Conservation (phyloP, 768 basidiomycete species). For the Calocera viscosa region DNA sequence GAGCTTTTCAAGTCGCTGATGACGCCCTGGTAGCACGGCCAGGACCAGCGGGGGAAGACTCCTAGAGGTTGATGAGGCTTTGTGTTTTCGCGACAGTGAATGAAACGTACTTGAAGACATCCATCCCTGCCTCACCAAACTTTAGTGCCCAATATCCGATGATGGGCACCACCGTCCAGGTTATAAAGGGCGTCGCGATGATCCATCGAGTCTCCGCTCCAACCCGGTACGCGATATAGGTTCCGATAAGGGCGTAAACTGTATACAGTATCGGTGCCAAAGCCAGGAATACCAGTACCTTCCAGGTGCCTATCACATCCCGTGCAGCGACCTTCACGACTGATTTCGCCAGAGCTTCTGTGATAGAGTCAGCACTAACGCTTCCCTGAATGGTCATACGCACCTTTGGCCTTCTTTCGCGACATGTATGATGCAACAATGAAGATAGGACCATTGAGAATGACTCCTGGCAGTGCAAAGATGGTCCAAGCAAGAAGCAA, state of each 20-base stretch:
- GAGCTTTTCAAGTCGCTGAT: conserved; percentile 61
- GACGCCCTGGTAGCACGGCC: conserved; percentile 79
- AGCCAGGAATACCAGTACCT: conserved; percentile 87
- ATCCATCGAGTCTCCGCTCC: conserved; percentile 49
- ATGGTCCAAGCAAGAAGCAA: conserved; percentile 70
- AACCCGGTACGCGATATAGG: conserved; percentile 55
- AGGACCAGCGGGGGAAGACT: conserved; percentile 82
- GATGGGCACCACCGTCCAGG: conserved; percentile 62
- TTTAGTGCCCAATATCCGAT: conserved; percentile 89
- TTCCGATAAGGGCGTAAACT: conserved; percentile 70
- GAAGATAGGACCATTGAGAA: conserved; percentile 89
- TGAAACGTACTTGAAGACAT: conserved; percentile 77
- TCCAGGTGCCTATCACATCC: conserved; percentile 97
- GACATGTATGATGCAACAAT: conserved; percentile 79
- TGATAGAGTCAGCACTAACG: background rate
- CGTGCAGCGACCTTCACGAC: conserved; percentile 90
- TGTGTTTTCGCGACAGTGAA: background rate
- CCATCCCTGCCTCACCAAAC: conserved; percentile 96
- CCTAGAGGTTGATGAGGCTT: conserved; percentile 31
- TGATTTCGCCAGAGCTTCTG: conserved; percentile 92
- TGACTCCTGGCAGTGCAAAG: conserved; percentile 77
- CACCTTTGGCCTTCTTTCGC: conserved; percentile 79
- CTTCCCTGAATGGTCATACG: conserved; percentile 9
- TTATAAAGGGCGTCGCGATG: conserved; percentile 64
- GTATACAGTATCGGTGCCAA: conserved; percentile 75